A percentile compares a stretch with the other conserved stretches of the same genome.
Conservation (phyloP, 495 filamentous ascomycete genomes). For the Neurospora sp. region DNA sequence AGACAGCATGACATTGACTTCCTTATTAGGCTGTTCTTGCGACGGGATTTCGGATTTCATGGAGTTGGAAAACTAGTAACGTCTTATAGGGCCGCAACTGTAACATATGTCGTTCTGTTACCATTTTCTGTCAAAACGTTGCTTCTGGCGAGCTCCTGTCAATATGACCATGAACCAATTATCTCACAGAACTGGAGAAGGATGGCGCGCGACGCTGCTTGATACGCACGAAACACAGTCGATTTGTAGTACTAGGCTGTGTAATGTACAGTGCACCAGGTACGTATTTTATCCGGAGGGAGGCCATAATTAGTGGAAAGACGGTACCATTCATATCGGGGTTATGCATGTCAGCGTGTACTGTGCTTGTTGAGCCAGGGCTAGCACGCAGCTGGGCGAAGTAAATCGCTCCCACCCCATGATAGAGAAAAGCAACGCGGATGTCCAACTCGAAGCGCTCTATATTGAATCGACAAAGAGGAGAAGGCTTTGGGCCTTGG, state of each 20-base stretch:
- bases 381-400: neutral
- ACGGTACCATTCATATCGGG: neutral
- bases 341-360: neutral
- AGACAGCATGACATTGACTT: neutral
- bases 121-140: neutral
- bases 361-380: neutral
- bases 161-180: neutral
- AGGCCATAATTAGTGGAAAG: neutral
- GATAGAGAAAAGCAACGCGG: neutral
- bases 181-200: neutral
- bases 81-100: neutral
- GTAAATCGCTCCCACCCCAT: neutral
- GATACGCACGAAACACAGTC: neutral
- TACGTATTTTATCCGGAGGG: neutral
- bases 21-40: neutral
- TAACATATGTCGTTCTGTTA: neutral
- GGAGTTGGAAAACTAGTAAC: neutral
- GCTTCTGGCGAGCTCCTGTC: neutral
- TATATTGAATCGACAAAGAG: neutral
- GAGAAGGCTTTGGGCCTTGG: neutral
- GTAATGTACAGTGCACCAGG: neutral
- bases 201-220: neutral
- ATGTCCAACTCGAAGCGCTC: neutral
- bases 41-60: neutral
- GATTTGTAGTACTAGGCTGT: neutral